A percentile compares a stretch with the other conserved stretches of the same genome.
Evolutionary conservation across 1,139 yeast species (phyloP).

Genomic region (Yamadazyma membranifaciens): DNA sequence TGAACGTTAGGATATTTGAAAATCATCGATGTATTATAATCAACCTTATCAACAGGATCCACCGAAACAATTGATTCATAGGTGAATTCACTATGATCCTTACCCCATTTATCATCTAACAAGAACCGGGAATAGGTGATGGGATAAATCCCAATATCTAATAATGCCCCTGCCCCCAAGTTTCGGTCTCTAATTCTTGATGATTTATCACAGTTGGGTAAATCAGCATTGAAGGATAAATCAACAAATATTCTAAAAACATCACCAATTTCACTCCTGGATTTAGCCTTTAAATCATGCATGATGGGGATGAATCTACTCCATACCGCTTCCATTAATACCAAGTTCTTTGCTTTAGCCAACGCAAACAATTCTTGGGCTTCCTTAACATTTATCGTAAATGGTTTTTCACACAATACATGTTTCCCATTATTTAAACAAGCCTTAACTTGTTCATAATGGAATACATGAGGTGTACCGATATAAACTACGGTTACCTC

Average conservation of each 20-base stretch:
- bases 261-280: slow-evolving; percentile 36
- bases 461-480: slow-evolving; percentile 59
- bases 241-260: slow-evolving; percentile 10
- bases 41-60: slow-evolving; percentile 32
- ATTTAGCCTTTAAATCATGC: slow-evolving; percentile 31
- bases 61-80: slow-evolving; percentile 31
- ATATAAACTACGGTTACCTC: slow-evolving; percentile 53
- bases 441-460: slow-evolving; percentile 45
- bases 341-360: slow-evolving; percentile 47
- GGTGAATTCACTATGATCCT: slow-evolving; percentile 26
- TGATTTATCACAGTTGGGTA: slow-evolving; percentile 5
- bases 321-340: slow-evolving; percentile 68
- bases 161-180: slow-evolving; percentile 59
- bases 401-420: slow-evolving; percentile 62
- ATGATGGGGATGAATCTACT: slow-evolving; percentile 59
- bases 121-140: slow-evolving; percentile 47
- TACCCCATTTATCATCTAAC: slow-evolving; percentile 32
- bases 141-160: slow-evolving; percentile 61
- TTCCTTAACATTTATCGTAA: slow-evolving; percentile 51
- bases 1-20: slow-evolving; percentile 32
- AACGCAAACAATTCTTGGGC: slow-evolving; percentile 41
- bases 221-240: slow-evolving; percentile 10
- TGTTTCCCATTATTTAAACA: slow-evolving; percentile 52
- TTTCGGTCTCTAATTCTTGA: slow-evolving; percentile 39
- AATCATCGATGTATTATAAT: slow-evolving; percentile 34